Percentiles rank a stretch among this genome's conserved stretches.
Evolutionary conservation across 495 filamentous ascomycete genomes (phyloP).

Genomic region (Penicillium ochrochloron): DNA sequence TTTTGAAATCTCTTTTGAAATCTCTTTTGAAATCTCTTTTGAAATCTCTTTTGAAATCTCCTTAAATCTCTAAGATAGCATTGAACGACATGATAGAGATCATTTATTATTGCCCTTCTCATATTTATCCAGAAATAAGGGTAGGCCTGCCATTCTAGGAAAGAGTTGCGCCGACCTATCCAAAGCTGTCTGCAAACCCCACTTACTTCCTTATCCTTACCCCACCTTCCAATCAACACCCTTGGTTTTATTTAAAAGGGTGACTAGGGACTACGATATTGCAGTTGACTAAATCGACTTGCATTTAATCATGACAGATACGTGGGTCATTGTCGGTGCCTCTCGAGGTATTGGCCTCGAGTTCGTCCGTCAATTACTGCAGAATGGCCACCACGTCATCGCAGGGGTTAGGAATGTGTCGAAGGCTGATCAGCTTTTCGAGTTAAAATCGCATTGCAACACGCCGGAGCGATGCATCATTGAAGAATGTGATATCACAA

Average conservation of each 20-base stretch:
- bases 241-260: neutral
- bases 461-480: constrained; percentile 47
- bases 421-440: constrained; percentile 38
- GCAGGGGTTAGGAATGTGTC: constrained; percentile 54
- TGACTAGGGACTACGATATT: no score
- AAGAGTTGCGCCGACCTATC: constrained; percentile 5
- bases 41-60: no score
- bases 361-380: constrained; percentile 55
- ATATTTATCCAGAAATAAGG: neutral
- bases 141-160: constrained; percentile 1
- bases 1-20: no score
- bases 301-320: constrained; percentile 23
- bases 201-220: neutral
- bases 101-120: no score
- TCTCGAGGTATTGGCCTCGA: constrained; percentile 63
- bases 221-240: constrained; percentile 7
- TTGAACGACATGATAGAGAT: neutral
- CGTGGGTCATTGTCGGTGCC: constrained; percentile 61
- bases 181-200: neutral
- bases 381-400: constrained; percentile 51
- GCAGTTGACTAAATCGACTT: neutral
- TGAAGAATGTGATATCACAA: constrained; percentile 55
- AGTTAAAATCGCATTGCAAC: constrained; percentile 39
- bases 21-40: no score
- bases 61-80: neutral